Percentiles rank a stretch among this genome's conserved stretches.
phyloP scores from a whole-genome alignment of 108 stramenopile genomes.

The Thalassiosira profunda region DNA sequence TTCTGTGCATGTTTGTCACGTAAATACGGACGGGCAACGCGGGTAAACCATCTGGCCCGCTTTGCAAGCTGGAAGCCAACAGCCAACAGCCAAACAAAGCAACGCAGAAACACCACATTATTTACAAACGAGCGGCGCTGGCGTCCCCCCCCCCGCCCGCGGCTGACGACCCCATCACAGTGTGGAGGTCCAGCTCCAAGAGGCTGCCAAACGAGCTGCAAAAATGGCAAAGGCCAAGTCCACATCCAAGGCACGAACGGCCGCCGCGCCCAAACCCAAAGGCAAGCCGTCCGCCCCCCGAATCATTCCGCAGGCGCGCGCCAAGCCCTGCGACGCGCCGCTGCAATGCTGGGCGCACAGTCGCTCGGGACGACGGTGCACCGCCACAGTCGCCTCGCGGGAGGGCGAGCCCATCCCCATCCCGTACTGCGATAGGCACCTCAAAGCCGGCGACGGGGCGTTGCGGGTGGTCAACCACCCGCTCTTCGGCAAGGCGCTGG shows the following conservation, averaged over 20 bases:
- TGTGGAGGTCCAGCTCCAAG: too few species aligned
- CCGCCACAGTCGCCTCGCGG: conserved; percentile 31
- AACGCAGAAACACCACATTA: too few species aligned
- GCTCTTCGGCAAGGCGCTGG: conserved; percentile 62
- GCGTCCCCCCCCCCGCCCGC: too few species aligned
- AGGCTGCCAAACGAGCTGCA: not conserved
- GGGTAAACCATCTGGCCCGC: too few species aligned
- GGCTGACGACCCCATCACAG: too few species aligned
- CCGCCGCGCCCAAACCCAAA: not conserved
- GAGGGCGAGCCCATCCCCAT: conserved; percentile 76
- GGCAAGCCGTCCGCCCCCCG: not conserved
- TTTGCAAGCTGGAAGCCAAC: too few species aligned
- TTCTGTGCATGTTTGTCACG: too few species aligned
- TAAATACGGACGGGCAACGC: too few species aligned
- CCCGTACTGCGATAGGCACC: conserved; percentile 59
- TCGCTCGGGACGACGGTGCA: conserved; percentile 54
- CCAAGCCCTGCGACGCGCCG: conserved; percentile 17
- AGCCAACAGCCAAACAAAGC: too few species aligned
- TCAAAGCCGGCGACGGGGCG: conserved; percentile 62
- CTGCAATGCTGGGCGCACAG: conserved; percentile 73
- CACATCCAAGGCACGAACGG: not conserved
- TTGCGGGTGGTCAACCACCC: conserved; percentile 60
- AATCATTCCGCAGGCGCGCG: conserved; percentile 28
- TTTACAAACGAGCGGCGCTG: too few species aligned
- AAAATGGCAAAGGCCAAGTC: not conserved